A percentile compares a stretch with the other conserved stretches of the same genome.
Conservation (phyloP, 805 yeast genomes). For the Nakazawaea molendinolei region DNA sequence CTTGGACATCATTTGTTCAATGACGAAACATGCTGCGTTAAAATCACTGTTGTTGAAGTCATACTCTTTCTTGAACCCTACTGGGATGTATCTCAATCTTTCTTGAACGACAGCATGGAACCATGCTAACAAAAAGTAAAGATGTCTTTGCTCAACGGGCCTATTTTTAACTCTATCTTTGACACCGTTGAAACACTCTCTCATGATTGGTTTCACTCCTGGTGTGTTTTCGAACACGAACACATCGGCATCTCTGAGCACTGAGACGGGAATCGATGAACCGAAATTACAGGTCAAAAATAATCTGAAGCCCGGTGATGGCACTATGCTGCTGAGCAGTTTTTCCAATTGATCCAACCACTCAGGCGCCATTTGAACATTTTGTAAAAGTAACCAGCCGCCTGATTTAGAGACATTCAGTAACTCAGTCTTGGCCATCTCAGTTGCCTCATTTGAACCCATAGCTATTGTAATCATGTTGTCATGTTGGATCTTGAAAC, state of each 20-base stretch:
- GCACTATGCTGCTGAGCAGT: constrained; percentile 26
- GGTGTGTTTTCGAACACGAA: constrained; percentile 57
- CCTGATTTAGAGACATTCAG: constrained; percentile 39
- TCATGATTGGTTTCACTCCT: constrained; percentile 46
- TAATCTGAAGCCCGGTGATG: constrained; percentile 38
- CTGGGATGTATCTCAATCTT: constrained; percentile 50
- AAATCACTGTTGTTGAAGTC: constrained; percentile 76
- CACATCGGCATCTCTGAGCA: constrained; percentile 49
- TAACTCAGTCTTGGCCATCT: constrained; percentile 50
- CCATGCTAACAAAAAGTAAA: constrained; percentile 60
- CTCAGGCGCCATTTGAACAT: constrained; percentile 61
- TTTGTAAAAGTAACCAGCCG: constrained; percentile 73
- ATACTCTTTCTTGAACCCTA: constrained; percentile 54
- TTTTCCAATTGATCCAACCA: constrained; percentile 58
- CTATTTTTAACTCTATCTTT: constrained; percentile 15
- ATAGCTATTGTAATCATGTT: constrained; percentile 47
- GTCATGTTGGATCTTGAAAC: constrained; percentile 37
- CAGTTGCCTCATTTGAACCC: constrained; percentile 67
- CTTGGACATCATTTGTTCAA: constrained; percentile 33
- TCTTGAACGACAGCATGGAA: constrained; percentile 59
- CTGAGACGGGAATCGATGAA: constrained; percentile 44
- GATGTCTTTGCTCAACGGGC: constrained; percentile 36
- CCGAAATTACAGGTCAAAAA: constrained; percentile 57
- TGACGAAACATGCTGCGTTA: constrained; percentile 36
- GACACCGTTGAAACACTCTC: constrained; percentile 27